Evolutionary conservation across 2,329 filamentous ascomycete genomes (phyloP).

Genomic region (Lachnellula hyalina): DNA sequence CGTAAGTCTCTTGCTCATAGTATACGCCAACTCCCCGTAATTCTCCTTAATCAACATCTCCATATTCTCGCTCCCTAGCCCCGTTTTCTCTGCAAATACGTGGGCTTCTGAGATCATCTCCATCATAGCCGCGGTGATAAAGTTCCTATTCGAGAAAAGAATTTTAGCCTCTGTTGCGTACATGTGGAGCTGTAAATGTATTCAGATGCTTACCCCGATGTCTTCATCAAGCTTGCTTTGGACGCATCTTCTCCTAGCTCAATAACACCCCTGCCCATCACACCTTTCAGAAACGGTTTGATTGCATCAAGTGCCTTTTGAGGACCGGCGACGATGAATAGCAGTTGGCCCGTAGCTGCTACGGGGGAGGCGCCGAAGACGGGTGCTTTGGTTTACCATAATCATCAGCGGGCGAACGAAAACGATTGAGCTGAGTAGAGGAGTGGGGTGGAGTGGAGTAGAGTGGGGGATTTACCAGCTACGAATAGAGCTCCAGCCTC

Average conservation of each 20-base stretch:
- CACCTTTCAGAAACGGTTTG: slow-evolving; percentile 37
- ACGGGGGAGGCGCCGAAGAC: slow-evolving; percentile 41
- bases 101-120: slow-evolving; percentile 41
- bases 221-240: slow-evolving; percentile 39
- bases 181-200: not conserved
- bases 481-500: slow-evolving; percentile 34
- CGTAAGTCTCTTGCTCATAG: slow-evolving; percentile 40
- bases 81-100: slow-evolving; percentile 41
- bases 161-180: not conserved
- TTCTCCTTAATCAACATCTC: slow-evolving; percentile 38
- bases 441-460: too few relatives aligned
- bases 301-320: slow-evolving; percentile 32
- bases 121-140: slow-evolving; percentile 38
- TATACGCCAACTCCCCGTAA: slow-evolving; percentile 36
- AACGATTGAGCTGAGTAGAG: too few relatives aligned
- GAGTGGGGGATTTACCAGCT: slow-evolving; percentile 23
- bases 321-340: slow-evolving; percentile 39
- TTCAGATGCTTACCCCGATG: slow-evolving; percentile 27
- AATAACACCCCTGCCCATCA: slow-evolving; percentile 38
- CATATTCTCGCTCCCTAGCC: slow-evolving; percentile 36
- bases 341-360: slow-evolving; percentile 38
- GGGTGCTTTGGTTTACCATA: slow-evolving; percentile 36
- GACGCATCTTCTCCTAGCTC: slow-evolving; percentile 37
- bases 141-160: slow-evolving; percentile 23
- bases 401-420: slow-evolving; percentile 17